Evolutionary conservation across 2,329 filamentous ascomycete species (phyloP).

Genomic region (Juglanconis oblonga): DNA sequence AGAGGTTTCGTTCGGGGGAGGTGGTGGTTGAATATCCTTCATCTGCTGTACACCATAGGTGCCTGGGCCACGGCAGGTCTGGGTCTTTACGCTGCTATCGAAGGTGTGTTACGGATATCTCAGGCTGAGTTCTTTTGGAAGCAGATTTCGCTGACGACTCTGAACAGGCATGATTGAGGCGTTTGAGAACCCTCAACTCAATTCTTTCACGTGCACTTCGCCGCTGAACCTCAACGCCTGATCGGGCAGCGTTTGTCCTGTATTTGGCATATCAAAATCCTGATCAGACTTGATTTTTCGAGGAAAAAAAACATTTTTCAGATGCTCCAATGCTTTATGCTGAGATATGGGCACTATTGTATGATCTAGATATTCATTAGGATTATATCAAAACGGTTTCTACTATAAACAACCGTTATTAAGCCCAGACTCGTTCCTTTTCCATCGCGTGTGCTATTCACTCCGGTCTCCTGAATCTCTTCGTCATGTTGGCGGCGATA

Average conservation of each 20-base stretch:
- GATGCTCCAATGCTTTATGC: too few species aligned
- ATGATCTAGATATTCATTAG: too few species aligned
- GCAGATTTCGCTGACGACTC: neutral
- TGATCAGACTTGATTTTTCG: too few species aligned
- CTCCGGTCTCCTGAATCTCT: too few species aligned
- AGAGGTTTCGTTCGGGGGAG: neutral
- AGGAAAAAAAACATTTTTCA: too few species aligned
- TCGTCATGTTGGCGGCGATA: too few species aligned
- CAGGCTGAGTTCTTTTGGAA: neutral
- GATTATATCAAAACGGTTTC: too few species aligned
- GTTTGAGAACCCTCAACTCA: constrained; percentile 9
- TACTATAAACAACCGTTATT: too few species aligned
- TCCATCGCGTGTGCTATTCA: too few species aligned
- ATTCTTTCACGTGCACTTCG: constrained; percentile 10
- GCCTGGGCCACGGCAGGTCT: constrained; percentile 6
- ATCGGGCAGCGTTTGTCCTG: neutral
- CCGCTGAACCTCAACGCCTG: constrained; percentile 8
- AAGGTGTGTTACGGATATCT: neutral
- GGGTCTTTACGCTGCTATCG: constrained; percentile 8
- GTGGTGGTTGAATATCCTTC: constrained; percentile 3
- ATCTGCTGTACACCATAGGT: neutral
- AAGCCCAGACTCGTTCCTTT: too few species aligned
- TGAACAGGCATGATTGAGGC: constrained; percentile 8
- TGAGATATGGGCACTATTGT: too few species aligned
- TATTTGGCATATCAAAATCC: too few species aligned